Evolutionary conservation across 2,329 filamentous ascomycete genomes (phyloP).

Genomic region (Aureobasidium musti): DNA sequence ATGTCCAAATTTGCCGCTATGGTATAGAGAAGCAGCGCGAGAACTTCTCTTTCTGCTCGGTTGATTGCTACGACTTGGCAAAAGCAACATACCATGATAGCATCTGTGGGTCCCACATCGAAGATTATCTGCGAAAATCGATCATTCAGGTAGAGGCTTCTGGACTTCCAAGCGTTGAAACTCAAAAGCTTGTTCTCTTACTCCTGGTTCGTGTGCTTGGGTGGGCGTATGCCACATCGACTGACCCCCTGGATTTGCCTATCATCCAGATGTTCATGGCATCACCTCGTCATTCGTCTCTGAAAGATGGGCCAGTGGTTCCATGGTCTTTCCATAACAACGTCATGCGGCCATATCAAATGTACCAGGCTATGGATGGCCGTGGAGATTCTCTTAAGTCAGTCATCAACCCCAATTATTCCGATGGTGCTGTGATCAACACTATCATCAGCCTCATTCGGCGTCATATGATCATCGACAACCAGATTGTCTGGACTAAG

Average conservation of each 20-base stretch:
- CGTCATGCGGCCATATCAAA: constrained; percentile 31
- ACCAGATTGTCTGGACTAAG: constrained; percentile 6
- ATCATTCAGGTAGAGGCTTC: neutral
- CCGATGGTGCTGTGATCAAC: constrained; percentile 34
- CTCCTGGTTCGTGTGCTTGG: constrained; percentile 29
- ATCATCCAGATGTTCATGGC: constrained; percentile 19
- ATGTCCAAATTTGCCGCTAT: constrained; percentile 22
- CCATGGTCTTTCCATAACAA: constrained; percentile 33
- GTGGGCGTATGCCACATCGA: constrained; percentile 1
- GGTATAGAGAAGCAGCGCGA: constrained; percentile 7
- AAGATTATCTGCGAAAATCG: constrained; percentile 12
- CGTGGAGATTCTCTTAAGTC: constrained; percentile 15
- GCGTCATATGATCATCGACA: neutral
- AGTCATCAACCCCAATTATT: constrained; percentile 29
- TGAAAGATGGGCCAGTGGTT: neutral
- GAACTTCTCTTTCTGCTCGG: constrained; percentile 27
- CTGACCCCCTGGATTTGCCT: constrained; percentile 28
- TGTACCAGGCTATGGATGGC: constrained; percentile 31
- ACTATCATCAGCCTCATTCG: constrained; percentile 31
- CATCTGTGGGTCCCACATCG: constrained; percentile 1
- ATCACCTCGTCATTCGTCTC: neutral
- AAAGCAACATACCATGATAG: constrained; percentile 18
- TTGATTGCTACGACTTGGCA: constrained; percentile 24
- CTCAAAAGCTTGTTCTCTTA: constrained; percentile 8
- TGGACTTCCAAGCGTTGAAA: neutral